Evolutionary conservation across 2,329 filamentous ascomycete genomes (phyloP), one percentile per base, ranked within the genome.

Genomic region (Volutella citrinella): DNA sequence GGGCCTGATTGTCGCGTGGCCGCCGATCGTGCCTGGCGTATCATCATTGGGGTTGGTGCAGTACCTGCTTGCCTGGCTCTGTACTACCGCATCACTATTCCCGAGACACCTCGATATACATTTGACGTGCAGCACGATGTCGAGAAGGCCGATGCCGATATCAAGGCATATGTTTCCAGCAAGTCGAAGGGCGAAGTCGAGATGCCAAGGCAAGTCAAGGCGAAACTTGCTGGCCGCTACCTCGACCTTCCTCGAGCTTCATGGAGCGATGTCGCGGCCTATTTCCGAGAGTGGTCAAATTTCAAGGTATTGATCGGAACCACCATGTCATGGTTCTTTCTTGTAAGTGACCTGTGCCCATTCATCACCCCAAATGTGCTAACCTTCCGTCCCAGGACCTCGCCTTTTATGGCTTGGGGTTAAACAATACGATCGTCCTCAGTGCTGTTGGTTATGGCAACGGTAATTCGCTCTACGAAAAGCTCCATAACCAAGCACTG

Each of bases 41-140:
- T 88, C 30, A 79, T 93, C 38, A 82, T 93, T 36, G 86, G 85
- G 11, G 80, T 90, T 41, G 87, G 87, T 22, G 85, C 83, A 10
- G 66, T 93, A 9, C 87, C 87, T 1, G 87, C 83, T 4, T 84
- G 79, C 50, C 74, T 89, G 38, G 87, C 86, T 10, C 70, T 93
- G n/a, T 91, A 90, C 63, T 93, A 87, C 64, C 83, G 87, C 43
- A 75, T 93, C 32, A 91, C 86, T 15, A 90, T 93, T 38, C 87
- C 87, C 8, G 87, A 93, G 64, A 90, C 87, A 5, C 85, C 86
- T 22, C 78, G 85, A 22, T 91, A 90, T 59, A 90, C 86, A 2
- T 88, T 90, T 48, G 87, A 93, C 57, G 78, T 93, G 3, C 74
- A 79, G 18, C 81, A 80, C 38, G 85, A 93, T 52, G 71, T 87